Conservation (phyloP, 2,329 filamentous ascomycete species). For the Stachybotrys echinatus region DNA sequence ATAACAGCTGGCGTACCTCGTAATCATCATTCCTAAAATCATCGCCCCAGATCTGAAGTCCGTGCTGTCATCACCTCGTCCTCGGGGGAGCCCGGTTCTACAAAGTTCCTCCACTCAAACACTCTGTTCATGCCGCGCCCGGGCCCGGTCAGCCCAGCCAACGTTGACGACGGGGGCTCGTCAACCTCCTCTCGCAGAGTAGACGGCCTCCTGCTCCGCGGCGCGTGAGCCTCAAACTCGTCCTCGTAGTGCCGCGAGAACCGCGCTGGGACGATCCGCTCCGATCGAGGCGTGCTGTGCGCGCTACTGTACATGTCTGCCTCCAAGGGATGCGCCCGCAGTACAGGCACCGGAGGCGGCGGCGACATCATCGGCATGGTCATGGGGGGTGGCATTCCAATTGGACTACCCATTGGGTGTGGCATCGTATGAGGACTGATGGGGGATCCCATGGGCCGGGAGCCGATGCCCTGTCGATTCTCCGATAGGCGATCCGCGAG, state of each 20-base stretch:
- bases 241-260: constrained; percentile 24
- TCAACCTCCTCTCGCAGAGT: constrained; percentile 14
- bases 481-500: constrained; percentile 47
- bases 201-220: constrained; percentile 19
- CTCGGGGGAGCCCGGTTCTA: constrained; percentile 36
- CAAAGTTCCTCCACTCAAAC: constrained; percentile 42
- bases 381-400: constrained; percentile 5
- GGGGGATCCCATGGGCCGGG: constrained; percentile 14
- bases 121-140: constrained; percentile 43
- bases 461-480: constrained; percentile 21
- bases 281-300: constrained; percentile 21
- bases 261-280: constrained; percentile 19
- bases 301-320: constrained; percentile 25
- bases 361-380: constrained; percentile 17
- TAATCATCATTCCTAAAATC: background rate
- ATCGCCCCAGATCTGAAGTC: background rate
- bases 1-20: background rate
- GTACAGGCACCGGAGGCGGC: constrained; percentile 24
- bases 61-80: constrained; percentile 13
- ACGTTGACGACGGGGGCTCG: constrained; percentile 32
- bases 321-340: constrained; percentile 35
- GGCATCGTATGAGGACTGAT: constrained; percentile 10
- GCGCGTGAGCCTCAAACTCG: constrained; percentile 20
- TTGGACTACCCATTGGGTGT: constrained; percentile 2
- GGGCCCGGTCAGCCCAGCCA: constrained; percentile 41